Percentiles rank a stretch among this genome's conserved stretches.
These are phyloP conservation scores for Xylogone sp. DNA, from an alignment of 2,329 filamentous ascomycete genomes.

Conservation along the genomic window DNA sequence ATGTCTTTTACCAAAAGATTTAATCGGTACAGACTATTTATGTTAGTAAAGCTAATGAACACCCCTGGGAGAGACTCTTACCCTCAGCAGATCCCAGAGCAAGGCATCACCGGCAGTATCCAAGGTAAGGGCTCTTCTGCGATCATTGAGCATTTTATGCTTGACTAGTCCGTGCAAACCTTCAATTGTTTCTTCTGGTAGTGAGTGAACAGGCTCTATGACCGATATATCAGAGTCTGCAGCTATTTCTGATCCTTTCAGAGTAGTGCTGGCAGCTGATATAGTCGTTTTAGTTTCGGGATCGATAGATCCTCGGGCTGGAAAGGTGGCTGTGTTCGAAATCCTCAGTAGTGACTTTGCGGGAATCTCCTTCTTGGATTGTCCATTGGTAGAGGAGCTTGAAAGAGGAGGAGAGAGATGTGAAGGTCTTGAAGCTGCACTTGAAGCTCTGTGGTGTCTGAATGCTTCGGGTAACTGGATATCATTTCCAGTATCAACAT, in stretches of 20 bases:
- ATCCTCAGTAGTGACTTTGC: conserved; percentile 75
- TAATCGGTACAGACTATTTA: conserved; percentile 74
- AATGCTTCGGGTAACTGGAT: conserved; percentile 60
- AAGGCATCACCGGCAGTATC: conserved; percentile 95
- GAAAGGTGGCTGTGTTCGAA: conserved; percentile 79
- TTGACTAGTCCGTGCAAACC: conserved; percentile 95
- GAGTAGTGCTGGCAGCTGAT: conserved; percentile 40
- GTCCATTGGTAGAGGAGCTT: conserved; percentile 28
- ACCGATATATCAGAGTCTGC: conserved; percentile 43
- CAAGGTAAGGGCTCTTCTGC: conserved; percentile 81
- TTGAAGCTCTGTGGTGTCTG: conserved; percentile 45
- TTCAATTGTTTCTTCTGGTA: conserved; percentile 80
- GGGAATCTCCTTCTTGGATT: conserved; percentile 64
- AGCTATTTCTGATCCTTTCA: conserved; percentile 56
- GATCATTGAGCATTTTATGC: conserved; percentile 85
- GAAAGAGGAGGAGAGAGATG: conserved; percentile 33
- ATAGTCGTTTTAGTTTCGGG: conserved; percentile 52
- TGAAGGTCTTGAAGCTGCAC: conserved; percentile 34
- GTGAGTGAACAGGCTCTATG: conserved; percentile 60
- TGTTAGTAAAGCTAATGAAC: conserved; percentile 16
- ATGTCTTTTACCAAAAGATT: conserved; percentile 91
- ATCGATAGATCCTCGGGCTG: conserved; percentile 48
- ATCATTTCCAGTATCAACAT: conserved; percentile 75
- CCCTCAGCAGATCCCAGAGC: conserved; percentile 88
- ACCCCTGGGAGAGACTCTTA: conserved; percentile 35